Conservation (phyloP, 805 yeast genomes). For the Ogataea saltuana region DNA sequence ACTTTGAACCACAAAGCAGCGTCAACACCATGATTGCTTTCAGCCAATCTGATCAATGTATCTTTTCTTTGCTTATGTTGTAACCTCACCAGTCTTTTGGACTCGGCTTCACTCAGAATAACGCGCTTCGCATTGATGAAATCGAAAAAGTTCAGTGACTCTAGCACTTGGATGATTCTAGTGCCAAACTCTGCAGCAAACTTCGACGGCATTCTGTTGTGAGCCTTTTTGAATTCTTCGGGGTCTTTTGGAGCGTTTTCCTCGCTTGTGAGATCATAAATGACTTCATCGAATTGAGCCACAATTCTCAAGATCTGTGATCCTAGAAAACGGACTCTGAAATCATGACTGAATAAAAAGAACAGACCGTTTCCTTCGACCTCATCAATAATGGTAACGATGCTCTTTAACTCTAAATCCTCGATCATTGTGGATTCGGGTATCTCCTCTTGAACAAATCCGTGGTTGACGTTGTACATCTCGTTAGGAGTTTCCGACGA, state of each 20-base stretch:
- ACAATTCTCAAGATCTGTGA: conserved; percentile 72
- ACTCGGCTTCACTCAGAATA: conserved; percentile 72
- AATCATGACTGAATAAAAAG: conserved; percentile 86
- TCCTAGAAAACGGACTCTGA: conserved; percentile 71
- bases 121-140: conserved; percentile 54
- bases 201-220: conserved; percentile 62
- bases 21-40: conserved; percentile 92
- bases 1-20: conserved; percentile 94
- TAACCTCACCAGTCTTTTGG: conserved; percentile 65
- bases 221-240: conserved; percentile 34
- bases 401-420: conserved; percentile 72
- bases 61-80: conserved; percentile 58
- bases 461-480: conserved; percentile 37
- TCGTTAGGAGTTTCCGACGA: conserved; percentile 34
- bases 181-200: conserved; percentile 81
- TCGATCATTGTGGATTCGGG: conserved; percentile 51
- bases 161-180: conserved; percentile 73
- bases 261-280: conserved; percentile 48
- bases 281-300: conserved; percentile 84
- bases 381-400: conserved; percentile 86
- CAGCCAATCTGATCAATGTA: conserved; percentile 75
- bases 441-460: conserved; percentile 40
- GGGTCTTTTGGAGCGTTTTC: conserved; percentile 7
- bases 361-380: conserved; percentile 95
- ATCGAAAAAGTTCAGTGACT: conserved; percentile 64